A percentile compares a stretch with the other conserved stretches of the same genome.
phyloP scores from a whole-genome alignment of 2,329 filamentous ascomycete genomes.

The Purpureocillium lavendulum region DNA sequence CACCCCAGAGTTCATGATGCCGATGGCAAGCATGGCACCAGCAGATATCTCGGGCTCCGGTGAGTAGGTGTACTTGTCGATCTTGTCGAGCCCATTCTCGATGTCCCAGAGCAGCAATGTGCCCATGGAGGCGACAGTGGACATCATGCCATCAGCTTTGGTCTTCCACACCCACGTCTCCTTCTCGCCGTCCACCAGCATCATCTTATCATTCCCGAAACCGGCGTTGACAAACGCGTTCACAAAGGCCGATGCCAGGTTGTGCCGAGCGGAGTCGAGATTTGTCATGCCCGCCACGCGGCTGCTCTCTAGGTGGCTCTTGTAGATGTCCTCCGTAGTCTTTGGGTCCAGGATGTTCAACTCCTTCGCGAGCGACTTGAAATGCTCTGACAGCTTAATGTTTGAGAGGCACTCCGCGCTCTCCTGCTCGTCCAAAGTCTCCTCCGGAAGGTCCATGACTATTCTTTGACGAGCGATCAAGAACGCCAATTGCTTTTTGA shows the following conservation, averaged over 20 bases:
- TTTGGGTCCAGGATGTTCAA: slow-evolving; percentile 96
- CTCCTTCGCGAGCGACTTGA: slow-evolving; percentile 89
- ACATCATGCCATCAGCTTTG: slow-evolving; percentile 96
- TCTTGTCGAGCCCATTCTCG: slow-evolving; percentile 83
- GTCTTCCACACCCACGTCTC: slow-evolving; percentile 98
- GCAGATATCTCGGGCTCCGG: slow-evolving; percentile 76
- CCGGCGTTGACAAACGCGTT: slow-evolving; percentile 97
- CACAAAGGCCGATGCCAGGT: slow-evolving; percentile 90
- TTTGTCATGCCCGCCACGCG: slow-evolving; percentile 90
- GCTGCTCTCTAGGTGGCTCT: slow-evolving; percentile 94
- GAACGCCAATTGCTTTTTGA: slow-evolving; percentile 93
- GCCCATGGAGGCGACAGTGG: slow-evolving; percentile 87
- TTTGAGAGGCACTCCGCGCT: slow-evolving; percentile 82
- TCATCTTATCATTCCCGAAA: slow-evolving; percentile 94
- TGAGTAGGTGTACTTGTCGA: slow-evolving; percentile 88
- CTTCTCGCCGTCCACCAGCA: slow-evolving; percentile 84
- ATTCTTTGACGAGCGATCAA: slow-evolving; percentile 88
- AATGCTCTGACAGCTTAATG: slow-evolving; percentile 79
- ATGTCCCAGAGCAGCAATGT: slow-evolving; percentile 91
- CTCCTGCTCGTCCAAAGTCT: slow-evolving; percentile 61
- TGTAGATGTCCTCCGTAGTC: slow-evolving; percentile 97
- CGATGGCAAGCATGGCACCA: slow-evolving; percentile 84
- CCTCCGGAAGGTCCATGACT: slow-evolving; percentile 61
- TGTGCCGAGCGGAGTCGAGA: slow-evolving; percentile 90
- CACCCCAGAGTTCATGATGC: slow-evolving; percentile 92